Conservation (phyloP, 1,284 basidiomycete genomes). For the Trichosporon inkin region DNA sequence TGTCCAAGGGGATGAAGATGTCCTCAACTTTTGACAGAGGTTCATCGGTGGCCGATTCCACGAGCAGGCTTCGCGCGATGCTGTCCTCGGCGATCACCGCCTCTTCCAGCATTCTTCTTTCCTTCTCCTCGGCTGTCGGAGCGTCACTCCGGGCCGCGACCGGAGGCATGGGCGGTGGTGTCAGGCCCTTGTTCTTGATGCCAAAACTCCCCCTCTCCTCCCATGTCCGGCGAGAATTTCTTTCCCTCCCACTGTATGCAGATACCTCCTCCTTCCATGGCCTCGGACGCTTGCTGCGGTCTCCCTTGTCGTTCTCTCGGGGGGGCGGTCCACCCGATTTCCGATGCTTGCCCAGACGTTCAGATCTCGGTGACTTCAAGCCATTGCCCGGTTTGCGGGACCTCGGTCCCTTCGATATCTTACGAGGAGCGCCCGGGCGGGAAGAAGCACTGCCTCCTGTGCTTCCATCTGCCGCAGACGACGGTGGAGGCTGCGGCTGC, state of each 20-base stretch:
- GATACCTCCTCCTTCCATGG: too few species aligned
- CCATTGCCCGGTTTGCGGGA: neutral
- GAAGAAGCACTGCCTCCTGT: too few species aligned
- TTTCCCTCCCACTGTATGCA: too few species aligned
- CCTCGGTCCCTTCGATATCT: neutral
- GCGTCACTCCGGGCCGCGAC: neutral
- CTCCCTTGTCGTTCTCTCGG: too few species aligned
- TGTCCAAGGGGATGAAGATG: neutral
- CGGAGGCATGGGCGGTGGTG: neutral
- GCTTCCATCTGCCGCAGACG: neutral
- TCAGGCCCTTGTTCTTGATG: too few species aligned
- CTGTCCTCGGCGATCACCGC: neutral
- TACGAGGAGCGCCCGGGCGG: neutral
- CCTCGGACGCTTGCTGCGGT: too few species aligned
- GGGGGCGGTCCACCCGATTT: too few species aligned
- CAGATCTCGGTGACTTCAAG: neutral
- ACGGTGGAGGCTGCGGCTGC: too few species aligned
- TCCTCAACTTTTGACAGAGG: neutral
- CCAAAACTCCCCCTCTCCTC: too few species aligned
- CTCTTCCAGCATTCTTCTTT: neutral
- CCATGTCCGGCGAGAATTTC: too few species aligned
- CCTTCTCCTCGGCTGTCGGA: neutral
- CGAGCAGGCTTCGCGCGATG: neutral
- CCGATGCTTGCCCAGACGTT: neutral
- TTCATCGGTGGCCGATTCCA: neutral